phyloP scores from a whole-genome alignment of 805 yeast genomes.

The Kodamaea sagamina region DNA sequence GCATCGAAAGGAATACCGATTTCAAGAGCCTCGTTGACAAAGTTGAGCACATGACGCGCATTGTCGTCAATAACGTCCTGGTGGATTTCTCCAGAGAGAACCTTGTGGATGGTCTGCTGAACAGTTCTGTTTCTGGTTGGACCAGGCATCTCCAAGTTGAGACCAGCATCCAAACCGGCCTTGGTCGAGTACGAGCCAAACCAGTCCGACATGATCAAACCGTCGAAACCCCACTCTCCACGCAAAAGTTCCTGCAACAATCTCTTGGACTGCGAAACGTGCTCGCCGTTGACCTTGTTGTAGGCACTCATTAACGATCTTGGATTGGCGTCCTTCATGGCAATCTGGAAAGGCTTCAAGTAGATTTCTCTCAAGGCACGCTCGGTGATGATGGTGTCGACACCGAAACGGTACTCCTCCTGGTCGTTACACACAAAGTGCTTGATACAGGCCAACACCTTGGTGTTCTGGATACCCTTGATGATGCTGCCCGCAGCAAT shows the following conservation, averaged over 20 bases:
- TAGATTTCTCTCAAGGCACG: conserved; percentile 68
- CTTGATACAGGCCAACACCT: conserved; percentile 58
- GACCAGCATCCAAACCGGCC: conserved; percentile 54
- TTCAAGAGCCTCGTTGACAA: conserved; percentile 46
- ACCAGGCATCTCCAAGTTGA: conserved; percentile 72
- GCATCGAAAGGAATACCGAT: conserved; percentile 43
- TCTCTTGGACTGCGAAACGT: conserved; percentile 49
- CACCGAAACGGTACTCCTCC: conserved; percentile 54
- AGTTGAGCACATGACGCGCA: conserved; percentile 47
- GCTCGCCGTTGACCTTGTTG: conserved; percentile 63
- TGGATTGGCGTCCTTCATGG: conserved; percentile 54
- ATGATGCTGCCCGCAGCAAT: conserved; percentile 51
- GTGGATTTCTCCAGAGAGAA: conserved; percentile 43
- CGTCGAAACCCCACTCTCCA: conserved; percentile 59
- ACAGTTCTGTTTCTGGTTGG: conserved; percentile 51
- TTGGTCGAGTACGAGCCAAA: conserved; percentile 53
- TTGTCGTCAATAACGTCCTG: conserved; percentile 47
- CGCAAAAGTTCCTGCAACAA: conserved; percentile 50
- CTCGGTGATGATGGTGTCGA: conserved; percentile 52
- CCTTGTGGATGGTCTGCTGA: conserved; percentile 42
- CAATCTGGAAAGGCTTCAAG: conserved; percentile 63
- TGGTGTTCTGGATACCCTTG: conserved; percentile 54
- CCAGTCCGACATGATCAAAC: conserved; percentile 66
- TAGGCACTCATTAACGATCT: conserved; percentile 61
- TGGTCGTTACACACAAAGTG: conserved; percentile 66